Evolutionary conservation across 1,284 basidiomycete genomes (phyloP).

Genomic region (Ustilago xerochloae): DNA sequence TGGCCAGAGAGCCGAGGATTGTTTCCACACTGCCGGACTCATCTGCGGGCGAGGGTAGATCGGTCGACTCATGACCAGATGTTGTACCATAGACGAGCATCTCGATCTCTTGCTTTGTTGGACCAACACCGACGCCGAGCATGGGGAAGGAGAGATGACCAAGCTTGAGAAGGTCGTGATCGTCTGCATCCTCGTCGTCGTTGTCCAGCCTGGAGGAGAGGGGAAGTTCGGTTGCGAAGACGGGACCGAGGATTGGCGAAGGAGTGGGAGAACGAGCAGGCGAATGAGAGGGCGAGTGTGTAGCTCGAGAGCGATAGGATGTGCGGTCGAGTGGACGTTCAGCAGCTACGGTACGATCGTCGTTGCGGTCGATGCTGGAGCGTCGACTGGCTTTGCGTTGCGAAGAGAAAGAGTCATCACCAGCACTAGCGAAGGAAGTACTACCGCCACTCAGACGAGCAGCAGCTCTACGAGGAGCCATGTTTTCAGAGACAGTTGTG

Average conservation of each 20-base stretch:
- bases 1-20: constrained; percentile 43
- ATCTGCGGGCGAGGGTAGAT: constrained; percentile 20
- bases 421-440: constrained; percentile 33
- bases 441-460: constrained; percentile 43
- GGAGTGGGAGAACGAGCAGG: constrained; percentile 56
- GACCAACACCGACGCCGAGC: constrained; percentile 56
- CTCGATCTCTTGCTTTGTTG: constrained; percentile 59
- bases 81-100: constrained; percentile 54
- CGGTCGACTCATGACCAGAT: constrained; percentile 4
- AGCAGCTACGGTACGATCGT: constrained; percentile 33
- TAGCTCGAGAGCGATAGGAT: constrained; percentile 37
- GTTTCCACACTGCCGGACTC: constrained; percentile 28
- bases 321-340: constrained; percentile 28
- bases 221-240: constrained; percentile 14
- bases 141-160: constrained; percentile 61
- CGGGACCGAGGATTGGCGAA: constrained; percentile 59
- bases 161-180: constrained; percentile 29
- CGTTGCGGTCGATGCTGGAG: constrained; percentile 48
- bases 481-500: constrained; percentile 45
- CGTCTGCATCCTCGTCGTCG: constrained; percentile 13
- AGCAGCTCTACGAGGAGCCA: constrained; percentile 36
- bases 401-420: constrained; percentile 32
- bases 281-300: constrained; percentile 29
- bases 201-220: background rate
- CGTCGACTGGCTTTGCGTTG: constrained; percentile 35